Evolutionary conservation across 2,329 filamentous ascomycete genomes (phyloP).

Genomic region (Aspergillus persii): DNA sequence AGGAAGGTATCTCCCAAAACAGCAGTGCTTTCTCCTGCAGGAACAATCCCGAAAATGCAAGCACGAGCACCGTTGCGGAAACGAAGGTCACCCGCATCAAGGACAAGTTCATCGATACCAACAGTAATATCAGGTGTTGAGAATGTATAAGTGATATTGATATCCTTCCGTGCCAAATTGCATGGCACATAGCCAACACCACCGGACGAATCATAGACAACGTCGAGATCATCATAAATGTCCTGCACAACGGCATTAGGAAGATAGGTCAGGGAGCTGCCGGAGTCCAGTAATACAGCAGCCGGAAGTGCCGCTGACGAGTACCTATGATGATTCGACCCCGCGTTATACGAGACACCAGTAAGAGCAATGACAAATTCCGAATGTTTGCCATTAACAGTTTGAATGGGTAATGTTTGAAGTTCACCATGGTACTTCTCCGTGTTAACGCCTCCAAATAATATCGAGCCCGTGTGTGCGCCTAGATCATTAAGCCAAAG

Average conservation of each 20-base stretch:
- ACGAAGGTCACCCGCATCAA: slow-evolving; percentile 46
- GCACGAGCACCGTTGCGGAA: slow-evolving; percentile 36
- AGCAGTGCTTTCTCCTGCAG: slow-evolving; percentile 45
- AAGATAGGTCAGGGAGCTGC: slow-evolving; percentile 40
- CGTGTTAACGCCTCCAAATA: slow-evolving; percentile 74
- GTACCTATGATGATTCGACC: slow-evolving; percentile 22
- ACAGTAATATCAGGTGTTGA: slow-evolving; percentile 55
- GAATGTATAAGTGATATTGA: slow-evolving; percentile 58
- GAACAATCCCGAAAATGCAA: slow-evolving; percentile 52
- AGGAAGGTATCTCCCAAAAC: slow-evolving; percentile 64
- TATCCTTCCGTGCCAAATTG: slow-evolving; percentile 46
- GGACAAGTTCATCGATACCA: slow-evolving; percentile 55
- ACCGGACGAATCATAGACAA: slow-evolving; percentile 56
- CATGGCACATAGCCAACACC: slow-evolving; percentile 57
- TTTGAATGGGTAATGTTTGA: slow-evolving; percentile 65
- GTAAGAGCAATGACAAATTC: slow-evolving; percentile 72
- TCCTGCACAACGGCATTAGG: slow-evolving; percentile 32
- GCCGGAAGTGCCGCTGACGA: slow-evolving; percentile 40
- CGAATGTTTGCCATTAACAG: slow-evolving; percentile 48
- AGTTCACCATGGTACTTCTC: slow-evolving; percentile 63
- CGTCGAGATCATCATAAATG: slow-evolving; percentile 60
- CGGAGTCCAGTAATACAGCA: slow-evolving; percentile 41
- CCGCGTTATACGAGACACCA: slow-evolving; percentile 45
- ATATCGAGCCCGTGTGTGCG: slow-evolving; percentile 62
- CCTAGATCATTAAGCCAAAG: slow-evolving; percentile 73